phyloP scores from a whole-genome alignment of 108 stramenopile species.

The Pseudonitzschia delicatissima region DNA sequence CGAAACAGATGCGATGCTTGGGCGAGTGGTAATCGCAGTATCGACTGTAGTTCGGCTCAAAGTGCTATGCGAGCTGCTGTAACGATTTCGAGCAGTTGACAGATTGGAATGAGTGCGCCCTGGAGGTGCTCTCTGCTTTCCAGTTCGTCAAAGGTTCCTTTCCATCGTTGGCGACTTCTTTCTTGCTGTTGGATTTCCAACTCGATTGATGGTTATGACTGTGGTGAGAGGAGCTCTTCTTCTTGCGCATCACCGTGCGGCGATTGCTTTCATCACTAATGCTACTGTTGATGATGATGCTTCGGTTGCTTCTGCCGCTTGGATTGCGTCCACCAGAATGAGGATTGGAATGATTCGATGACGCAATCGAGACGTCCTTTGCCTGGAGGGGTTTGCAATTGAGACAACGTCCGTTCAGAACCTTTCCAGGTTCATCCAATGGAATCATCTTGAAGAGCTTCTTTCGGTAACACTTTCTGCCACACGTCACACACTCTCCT shows the following conservation, averaged over 20 bases:
- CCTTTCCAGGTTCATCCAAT: conserved; percentile 52
- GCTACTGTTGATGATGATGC: background rate
- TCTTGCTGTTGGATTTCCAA: conserved; percentile 1
- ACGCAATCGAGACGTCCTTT: background rate
- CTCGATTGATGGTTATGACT: background rate
- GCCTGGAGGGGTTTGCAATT: conserved; percentile 41
- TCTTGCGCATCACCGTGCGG: background rate
- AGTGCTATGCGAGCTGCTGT: conserved; percentile 6
- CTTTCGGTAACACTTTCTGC: conserved; percentile 69
- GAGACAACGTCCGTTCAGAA: conserved; percentile 72
- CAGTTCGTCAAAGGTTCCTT: background rate
- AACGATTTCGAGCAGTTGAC: background rate
- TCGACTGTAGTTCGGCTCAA: background rate
- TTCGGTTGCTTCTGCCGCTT: background rate
- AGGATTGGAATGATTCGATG: background rate
- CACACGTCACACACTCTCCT: conserved; percentile 76
- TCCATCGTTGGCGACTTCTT: background rate
- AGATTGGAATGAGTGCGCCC: background rate
- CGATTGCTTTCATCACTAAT: too few species aligned
- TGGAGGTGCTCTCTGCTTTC: background rate
- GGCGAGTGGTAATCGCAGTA: conserved; percentile 1
- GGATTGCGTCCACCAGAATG: background rate
- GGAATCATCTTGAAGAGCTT: conserved; percentile 73
- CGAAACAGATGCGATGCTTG: background rate
- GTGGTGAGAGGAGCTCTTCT: background rate